Conservation (phyloP, 2,329 filamentous ascomycete species). For the Teratosphaeria gauchensis region DNA sequence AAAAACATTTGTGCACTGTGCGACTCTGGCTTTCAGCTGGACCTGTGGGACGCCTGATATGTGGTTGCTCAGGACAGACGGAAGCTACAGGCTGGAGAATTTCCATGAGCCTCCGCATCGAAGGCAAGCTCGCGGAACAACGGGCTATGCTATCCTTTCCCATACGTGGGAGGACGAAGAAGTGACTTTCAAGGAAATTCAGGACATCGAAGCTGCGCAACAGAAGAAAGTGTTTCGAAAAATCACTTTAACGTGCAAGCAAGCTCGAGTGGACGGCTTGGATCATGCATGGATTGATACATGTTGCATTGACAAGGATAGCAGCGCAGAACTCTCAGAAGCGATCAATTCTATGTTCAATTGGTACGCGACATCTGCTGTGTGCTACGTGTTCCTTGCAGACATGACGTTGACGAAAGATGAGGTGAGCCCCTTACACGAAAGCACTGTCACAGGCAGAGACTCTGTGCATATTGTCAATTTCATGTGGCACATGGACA, state of each 20-base stretch:
- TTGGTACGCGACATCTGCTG: slow-evolving; percentile 25
- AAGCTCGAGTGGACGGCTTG: neutral
- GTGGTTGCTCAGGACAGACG: neutral
- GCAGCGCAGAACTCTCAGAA: slow-evolving; percentile 9
- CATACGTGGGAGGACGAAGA: slow-evolving; percentile 16
- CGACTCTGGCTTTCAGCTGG: no score
- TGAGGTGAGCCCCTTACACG: neutral
- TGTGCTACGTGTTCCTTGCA: slow-evolving; percentile 27
- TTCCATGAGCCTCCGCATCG: neutral
- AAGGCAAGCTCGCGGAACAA: neutral
- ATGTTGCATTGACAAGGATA: slow-evolving; percentile 11
- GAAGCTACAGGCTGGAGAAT: neutral
- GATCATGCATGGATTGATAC: slow-evolving; percentile 10
- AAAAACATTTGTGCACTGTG: no score
- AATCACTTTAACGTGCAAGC: neutral
- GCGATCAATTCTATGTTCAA: slow-evolving; percentile 14
- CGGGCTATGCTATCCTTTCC: slow-evolving; percentile 19
- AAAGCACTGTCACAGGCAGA: neutral
- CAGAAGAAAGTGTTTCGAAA: slow-evolving; percentile 1
- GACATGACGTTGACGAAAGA: slow-evolving; percentile 12
- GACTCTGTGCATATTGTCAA: neutral
- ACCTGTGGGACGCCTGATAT: no score
- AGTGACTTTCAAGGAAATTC: slow-evolving; percentile 8
- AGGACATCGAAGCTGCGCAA: neutral
- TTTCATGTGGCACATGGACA: neutral